A percentile compares a stretch with the other conserved stretches of the same genome.
Evolutionary conservation across 106 monocot genomes (phyloP).

Genomic region (Amphibolis antarctica): DNA sequence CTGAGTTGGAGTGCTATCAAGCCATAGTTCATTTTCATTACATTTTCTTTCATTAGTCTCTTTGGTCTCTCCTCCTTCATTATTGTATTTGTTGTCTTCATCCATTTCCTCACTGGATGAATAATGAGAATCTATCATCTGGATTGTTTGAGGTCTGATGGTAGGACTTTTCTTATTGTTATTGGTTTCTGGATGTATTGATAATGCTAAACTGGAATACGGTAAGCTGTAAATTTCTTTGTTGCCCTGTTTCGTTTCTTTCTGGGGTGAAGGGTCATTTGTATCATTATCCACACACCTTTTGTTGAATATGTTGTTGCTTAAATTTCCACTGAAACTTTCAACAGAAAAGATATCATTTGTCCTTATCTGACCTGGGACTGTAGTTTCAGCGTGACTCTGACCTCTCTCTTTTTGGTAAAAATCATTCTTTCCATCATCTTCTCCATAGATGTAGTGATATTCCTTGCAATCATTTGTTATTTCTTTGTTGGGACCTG

Average conservation of each 20-base stretch:
- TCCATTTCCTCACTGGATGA: constrained; percentile 5
- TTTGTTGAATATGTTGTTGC: constrained; percentile 29
- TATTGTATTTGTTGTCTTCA: constrained; percentile 3
- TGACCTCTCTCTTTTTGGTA: neutral
- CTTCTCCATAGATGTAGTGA: neutral
- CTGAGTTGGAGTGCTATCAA: neutral
- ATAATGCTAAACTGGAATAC: constrained; percentile 20
- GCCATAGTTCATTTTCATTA: neutral
- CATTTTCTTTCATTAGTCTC: constrained; percentile 4
- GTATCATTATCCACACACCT: neutral
- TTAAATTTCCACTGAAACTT: constrained; percentile 16
- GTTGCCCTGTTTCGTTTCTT: no score
- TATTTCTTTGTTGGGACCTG: constrained; percentile 7
- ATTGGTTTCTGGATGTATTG: constrained; percentile 30
- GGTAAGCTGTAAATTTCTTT: constrained; percentile 7
- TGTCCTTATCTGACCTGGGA: neutral
- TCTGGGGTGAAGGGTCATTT: no score
- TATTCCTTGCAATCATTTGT: constrained; percentile 2
- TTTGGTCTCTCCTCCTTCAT: constrained; percentile 4
- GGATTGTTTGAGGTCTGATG: constrained; percentile 59
- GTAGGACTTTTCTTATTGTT: constrained; percentile 24
- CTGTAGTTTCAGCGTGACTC: neutral
- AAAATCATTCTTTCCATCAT: neutral
- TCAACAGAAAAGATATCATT: constrained; percentile 7
- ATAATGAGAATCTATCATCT: constrained; percentile 40